Evolutionary conservation across 768 basidiomycete genomes (phyloP), one percentile per base, ranked within the genome.

Genomic region (Cyathus striatus): DNA sequence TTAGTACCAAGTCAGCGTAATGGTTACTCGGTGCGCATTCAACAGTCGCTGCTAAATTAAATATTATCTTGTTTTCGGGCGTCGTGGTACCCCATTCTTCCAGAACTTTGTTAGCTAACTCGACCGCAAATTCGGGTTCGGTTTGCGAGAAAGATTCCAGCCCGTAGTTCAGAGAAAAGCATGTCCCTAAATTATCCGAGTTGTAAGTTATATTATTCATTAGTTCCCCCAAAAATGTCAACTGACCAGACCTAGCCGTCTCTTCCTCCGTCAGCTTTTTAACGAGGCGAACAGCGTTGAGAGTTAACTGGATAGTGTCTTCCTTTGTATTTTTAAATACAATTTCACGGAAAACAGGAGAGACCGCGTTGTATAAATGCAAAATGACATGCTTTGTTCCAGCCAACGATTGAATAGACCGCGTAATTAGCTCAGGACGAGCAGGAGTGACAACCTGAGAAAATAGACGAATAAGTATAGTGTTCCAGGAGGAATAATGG

Each of bases 291-390:
- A 96, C 95, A 68, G 98, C 94, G 43, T 75, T 75, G 32, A 79
- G 75, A 12, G 96, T 95, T 26, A 98, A 83, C 43, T 82, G 81
- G 49, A 98, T 72, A 2, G 96, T 98, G 63, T 96, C 79, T 51
- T 90, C 85, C 63, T 91, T 83, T 14, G 90, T 79, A 63, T 96
- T 93, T 53, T 82, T 80, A 73, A 98, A 99, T 17, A 98, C 96
- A 54, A 97, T 86, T 42, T 84, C 72, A 40, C 96, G 85, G 77
- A 98, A 98, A 38, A 81, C 75, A 20, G 90, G 85, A 10, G 83
- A 92, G n/a, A 92, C 94, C 16, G 96, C 96, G 59, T 98, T 99
- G 68, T 99, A 99, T 89, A 98, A 92, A 67, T 98, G 96, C 34
- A 98, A 79, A 60, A 99, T 98, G 38, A 90, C 95, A 46, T 80